These are phyloP conservation scores for Syzygium grande DNA, from an alignment of 345 rosid species.

Conservation along the genomic window DNA sequence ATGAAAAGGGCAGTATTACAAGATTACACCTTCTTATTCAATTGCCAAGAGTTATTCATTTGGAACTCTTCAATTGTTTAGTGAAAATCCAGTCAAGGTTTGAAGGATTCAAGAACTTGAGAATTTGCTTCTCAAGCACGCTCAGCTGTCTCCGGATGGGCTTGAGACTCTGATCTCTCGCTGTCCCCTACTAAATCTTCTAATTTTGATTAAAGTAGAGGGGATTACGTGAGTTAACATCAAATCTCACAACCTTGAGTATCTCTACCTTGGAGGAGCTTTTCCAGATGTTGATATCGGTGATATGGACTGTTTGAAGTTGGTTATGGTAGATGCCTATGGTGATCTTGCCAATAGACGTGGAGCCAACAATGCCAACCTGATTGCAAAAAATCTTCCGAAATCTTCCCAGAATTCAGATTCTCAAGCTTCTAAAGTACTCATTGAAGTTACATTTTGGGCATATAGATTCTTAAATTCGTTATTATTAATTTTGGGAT, in stretches of 20 bases:
- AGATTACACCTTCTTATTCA: too few relatives aligned
- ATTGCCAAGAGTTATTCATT: slow-evolving; percentile 3
- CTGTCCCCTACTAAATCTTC: slow-evolving; percentile 43
- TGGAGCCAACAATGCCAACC: background rate
- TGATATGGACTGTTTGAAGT: too few relatives aligned
- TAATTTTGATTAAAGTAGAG: slow-evolving; percentile 47
- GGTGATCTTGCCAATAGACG: too few relatives aligned
- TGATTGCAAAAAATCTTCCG: too few relatives aligned
- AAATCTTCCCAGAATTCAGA: too few relatives aligned
- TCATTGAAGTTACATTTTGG: too few relatives aligned
- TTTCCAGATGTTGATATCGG: slow-evolving; percentile 14
- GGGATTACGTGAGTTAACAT: slow-evolving; percentile 42
- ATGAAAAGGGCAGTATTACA: too few relatives aligned
- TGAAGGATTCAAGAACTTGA: slow-evolving; percentile 48
- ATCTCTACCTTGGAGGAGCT: slow-evolving; percentile 44
- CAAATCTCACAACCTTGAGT: slow-evolving; percentile 47
- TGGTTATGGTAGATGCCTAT: too few relatives aligned
- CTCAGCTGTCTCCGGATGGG: slow-evolving; percentile 36
- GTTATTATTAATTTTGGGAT: too few relatives aligned
- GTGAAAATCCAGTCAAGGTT: slow-evolving; percentile 35
- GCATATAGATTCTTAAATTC: too few relatives aligned
- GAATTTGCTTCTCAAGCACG: slow-evolving; percentile 35
- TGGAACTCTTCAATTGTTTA: slow-evolving; percentile 58
- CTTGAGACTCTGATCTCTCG: slow-evolving; percentile 44
- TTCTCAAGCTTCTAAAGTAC: too few relatives aligned